Base-by-base conservation (phyloP, 1,284 basidiomycete species). In the Flammula alnicola region DNA sequence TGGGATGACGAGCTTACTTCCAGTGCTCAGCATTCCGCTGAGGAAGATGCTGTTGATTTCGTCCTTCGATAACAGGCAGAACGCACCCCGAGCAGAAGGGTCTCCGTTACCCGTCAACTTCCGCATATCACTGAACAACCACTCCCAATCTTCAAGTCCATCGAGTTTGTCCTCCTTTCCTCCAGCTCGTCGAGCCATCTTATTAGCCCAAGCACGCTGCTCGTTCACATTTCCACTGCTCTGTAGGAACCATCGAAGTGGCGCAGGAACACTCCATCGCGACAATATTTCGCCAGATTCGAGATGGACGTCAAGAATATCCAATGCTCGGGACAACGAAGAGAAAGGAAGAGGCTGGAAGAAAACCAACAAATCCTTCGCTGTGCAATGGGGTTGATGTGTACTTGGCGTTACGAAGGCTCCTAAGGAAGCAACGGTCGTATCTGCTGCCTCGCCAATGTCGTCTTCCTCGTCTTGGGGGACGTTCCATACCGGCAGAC, bases 281-380 rank as follows among this genome's bases (percentile, higher is more conserved):
- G 91, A 80, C 16, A 98, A 74, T 39, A 93, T 91, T 70, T 97
- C 95, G 11, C 92, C 94, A 0, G 89, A 88, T 64, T 95, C 91
- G n/a, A 98, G 79, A 66, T 97, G 94, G 1, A 95, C 82, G 67
- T 98, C 95, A 39, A 97, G 79, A 40, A 94, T 83, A 65, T 98
- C 95, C 26, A 98, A 79, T 5, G 88, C 84, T 40, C 83, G 80
- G 0, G 93, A 94, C 3, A 97, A 74, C 0, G 89, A 84, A 4
- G 81, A 70, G 16, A 85, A 71, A 0, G 86, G 83, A 10, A 96
- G 75, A 12, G 91, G 87, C 50, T 81, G 78, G 74, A 93, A 93
- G 73, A 94, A 93, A n/a, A 86, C 57, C 54, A 89, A 73, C 5
- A 96, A 74, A 54, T 95, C 91, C n/a, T 79, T 72, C 5, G 93